Base-by-base conservation (phyloP, 2,329 filamentous ascomycete species). In the Cordyceps tenuipes region DNA sequence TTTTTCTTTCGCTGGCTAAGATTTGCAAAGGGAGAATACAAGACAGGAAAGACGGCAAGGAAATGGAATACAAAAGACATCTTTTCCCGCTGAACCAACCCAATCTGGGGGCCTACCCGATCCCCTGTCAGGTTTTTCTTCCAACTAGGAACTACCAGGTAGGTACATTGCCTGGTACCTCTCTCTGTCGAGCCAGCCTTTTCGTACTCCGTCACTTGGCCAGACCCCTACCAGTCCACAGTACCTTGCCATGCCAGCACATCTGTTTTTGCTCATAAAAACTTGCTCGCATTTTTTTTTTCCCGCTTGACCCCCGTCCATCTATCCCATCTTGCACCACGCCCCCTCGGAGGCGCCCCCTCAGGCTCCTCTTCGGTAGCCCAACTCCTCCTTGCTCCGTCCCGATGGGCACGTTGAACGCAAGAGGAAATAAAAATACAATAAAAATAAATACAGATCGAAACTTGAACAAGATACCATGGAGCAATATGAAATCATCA, bases 221-320 rank as follows among this genome's bases (percentile, higher is more conserved):
- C 34, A 26, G 47, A 29, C 55, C 36, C 44, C 36, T 41, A 29
- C 29, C 29, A 23, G 3, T 23, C 23, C 2, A 4, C 12, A 36
- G 10, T 36, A 36, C 34, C 34, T 36, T 36, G 9, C 15, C 31
- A 2, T 31, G 41, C 41, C 44, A 48, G 54, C 48, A 31, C 48
- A 49, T 31, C 26, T 26, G 47, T 41, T 46, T 34, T n/a, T 23
- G 6, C 62, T 64, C 41, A 54, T 61, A 19, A 46, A 46, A 46
- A 46, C 39, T 55, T 55, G 41, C 43, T 57, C 44, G 31, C 19
- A 17, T 49, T 7, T 26, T 26, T 48, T 48, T 48, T 48, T 3
- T 29, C n/a, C n/a, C n/a, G 12, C 44, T 46, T 36, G 34, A 8
- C 34, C 34, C 34, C 34, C 34, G n/a, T 46, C 43, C 43, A 46